Evolutionary conservation across 2,329 filamentous ascomycete species (phyloP), one percentile per base, ranked within the genome.

Genomic region (Trichoderma lentiforme): DNA sequence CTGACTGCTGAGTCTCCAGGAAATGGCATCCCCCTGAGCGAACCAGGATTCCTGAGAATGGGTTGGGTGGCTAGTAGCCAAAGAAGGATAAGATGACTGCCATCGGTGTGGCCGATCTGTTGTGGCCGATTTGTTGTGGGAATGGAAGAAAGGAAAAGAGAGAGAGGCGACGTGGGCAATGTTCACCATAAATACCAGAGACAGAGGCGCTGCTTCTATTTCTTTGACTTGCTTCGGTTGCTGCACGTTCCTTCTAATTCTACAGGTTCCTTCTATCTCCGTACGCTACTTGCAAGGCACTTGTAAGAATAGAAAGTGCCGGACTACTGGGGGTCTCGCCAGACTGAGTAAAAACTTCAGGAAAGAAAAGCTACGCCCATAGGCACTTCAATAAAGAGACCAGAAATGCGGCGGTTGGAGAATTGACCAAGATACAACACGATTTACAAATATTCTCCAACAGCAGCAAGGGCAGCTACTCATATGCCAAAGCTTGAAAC

Each of bases 401-500:
- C 34, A 36, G 14, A 36, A 6, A 15, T 36, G 34, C 6, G 34
- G 34, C 14, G 14, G 14, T 36, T 36, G 34, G 34, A 36, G 34
- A 36, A 36, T 15, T 36, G 34, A 76, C 56, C 65, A 62, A 65
- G 68, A 67, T 69, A 24, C 30, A 26, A 9, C 47, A 18, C 61
- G 66, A n/a, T 75, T 78, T 64, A 73, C 72, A 65, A 36, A 74
- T n/a, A 76, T 80, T 73, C 76, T 79, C 36, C 39, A 53, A 65
- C 62, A 53, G 79, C 78, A 1, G 78, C 76, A 28, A 70, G 60
- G 18, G 77, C 74, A 12, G 76, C 74, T 9, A 39, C 51, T 15
- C 74, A 73, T 51, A 80, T 81, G 77, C 78, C 79, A 24, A 75
- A 74, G 24, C 76, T 80, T 34, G 47, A 77, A 70, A 78, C 73